Base-by-base conservation (phyloP, 1,284 basidiomycete species). In the Albatrellus sp. region DNA sequence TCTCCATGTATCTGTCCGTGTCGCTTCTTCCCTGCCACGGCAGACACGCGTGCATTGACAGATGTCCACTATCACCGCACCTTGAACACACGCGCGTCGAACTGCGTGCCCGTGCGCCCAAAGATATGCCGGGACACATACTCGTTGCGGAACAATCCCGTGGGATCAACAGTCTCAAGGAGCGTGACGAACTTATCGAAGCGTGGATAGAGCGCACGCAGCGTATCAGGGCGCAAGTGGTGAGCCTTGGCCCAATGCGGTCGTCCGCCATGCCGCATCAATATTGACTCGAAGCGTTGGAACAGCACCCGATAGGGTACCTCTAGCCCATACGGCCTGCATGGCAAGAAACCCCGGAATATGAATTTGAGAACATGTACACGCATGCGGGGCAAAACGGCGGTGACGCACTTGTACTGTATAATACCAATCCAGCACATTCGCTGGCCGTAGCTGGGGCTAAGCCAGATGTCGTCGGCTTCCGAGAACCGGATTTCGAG, bases 241-340 rank as follows among this genome's bases (percentile, higher is more conserved):
- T 98, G 94, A 17, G 90, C 77, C 65, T 98, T 98, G 0, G 93
- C 96, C 94, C 94, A 98, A 68, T 98, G 94, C 3, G 94, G 92
- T 45, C 90, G 75, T 7, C 92, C 93, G 40, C 74, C 72, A 62
- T 92, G 77, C 33, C 71, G 69, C 30, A 71, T 62, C 52, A 94
- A 62, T 53, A 96, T 83, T 13, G 64, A 57, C 57, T 94, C 90
- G 60, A 93, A 98, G 28, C 70, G 73, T 41, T 69, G 64, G 62
- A 98, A 97, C 47, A 93, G 72, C 46, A 70, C 66, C 48, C 81
- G 77, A 66, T 97, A 98, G 24, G 88, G 82, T n/a, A 93, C 83
- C 31, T 84, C 79, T 45, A 83, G 71, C 24, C 87, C 86, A 61
- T 94, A 98, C 1, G 94, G 94, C 52, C 93, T 93, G 54, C 31